Base-by-base conservation (phyloP, 257 asterid species). In the Nicotiana knightiana region DNA sequence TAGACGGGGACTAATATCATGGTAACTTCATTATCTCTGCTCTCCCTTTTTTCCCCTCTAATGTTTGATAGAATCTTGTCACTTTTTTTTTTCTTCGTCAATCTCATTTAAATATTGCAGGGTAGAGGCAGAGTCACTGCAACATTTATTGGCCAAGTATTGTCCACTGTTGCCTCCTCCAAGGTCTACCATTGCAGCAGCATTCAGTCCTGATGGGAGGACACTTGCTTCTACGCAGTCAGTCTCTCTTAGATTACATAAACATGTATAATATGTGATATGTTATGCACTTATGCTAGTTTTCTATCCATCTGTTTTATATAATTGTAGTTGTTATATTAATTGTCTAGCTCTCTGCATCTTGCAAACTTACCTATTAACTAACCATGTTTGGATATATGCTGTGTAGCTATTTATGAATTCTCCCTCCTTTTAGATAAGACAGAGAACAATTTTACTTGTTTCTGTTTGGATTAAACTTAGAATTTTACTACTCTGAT, bases 101-200 rank as follows among this genome's bases (percentile, higher is more conserved):
- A 39, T 39, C 61, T 55, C 33, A 81, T 77, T 82, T 73, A 55
- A 70, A 46, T 66, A 83, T 81, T 85, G 81, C 89, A 96, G 99
- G 99, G 97, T 84, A 75, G 99, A 96, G 91, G 94, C 97, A 17
- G 93, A 90, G 86, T 96, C 99, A 26, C 83, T 96, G 83, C 92
- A 87, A 33, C 93, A 93, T 90, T 88, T 96, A 88, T 85, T 88
- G 59, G 97, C 99, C 81, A 93, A 89, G 78, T 96, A 96, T 85
- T 93, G 99, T 82, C 92, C 99, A 70, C 88, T 96, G 39, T 79
- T 86, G 58, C 99, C 99, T 85, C 97, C 99, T 84, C 99, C 99
- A 11, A 92, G 98, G 91, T 96, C 99, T 61, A 96, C 99, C 79
- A 96, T 96, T 81, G 99, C 99, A n/a, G 99, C 98, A 70, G 97